These are phyloP conservation scores for Neurospora sp. DNA, from an alignment of 495 filamentous ascomycete genomes.

Conservation along the genomic window DNA sequence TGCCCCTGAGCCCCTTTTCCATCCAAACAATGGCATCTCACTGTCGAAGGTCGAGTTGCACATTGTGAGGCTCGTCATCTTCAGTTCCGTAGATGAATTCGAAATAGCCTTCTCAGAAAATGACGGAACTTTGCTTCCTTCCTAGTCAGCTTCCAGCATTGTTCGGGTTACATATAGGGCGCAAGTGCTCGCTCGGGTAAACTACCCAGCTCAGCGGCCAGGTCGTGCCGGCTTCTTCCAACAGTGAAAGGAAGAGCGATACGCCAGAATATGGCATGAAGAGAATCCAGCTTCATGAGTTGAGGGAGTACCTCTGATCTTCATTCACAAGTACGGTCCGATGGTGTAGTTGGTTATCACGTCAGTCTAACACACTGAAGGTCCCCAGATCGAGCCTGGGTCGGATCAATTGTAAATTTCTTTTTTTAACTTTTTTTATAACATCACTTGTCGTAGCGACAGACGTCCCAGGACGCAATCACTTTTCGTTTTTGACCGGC, in stretches of 20 bases:
- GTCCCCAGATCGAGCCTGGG: background rate
- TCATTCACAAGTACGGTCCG: background rate
- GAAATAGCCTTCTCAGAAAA: background rate
- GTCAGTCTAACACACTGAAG: background rate
- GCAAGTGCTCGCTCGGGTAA: background rate
- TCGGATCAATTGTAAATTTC: background rate
- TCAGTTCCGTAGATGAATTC: background rate
- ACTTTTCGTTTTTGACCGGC: background rate
- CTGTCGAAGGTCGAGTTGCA: background rate
- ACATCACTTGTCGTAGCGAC: background rate
- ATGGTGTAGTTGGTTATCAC: background rate
- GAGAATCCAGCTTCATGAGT: background rate
- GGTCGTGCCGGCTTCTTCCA: background rate
- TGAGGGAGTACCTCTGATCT: rapidly evolving
- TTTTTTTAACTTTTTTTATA: background rate
- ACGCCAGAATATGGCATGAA: background rate
- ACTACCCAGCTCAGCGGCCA: background rate
- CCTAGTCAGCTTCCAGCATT: background rate
- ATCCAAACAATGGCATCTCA: background rate
- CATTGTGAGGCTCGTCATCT: background rate
- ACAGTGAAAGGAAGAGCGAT: background rate
- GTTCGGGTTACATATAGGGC: background rate
- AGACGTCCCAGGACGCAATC: too few relatives aligned
- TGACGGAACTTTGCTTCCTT: too few relatives aligned
- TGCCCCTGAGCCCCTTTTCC: background rate